Evolutionary conservation across 2,329 filamentous ascomycete species (phyloP), one percentile per base, ranked within the genome.

Genomic region (Aspergillus fijiensis): DNA sequence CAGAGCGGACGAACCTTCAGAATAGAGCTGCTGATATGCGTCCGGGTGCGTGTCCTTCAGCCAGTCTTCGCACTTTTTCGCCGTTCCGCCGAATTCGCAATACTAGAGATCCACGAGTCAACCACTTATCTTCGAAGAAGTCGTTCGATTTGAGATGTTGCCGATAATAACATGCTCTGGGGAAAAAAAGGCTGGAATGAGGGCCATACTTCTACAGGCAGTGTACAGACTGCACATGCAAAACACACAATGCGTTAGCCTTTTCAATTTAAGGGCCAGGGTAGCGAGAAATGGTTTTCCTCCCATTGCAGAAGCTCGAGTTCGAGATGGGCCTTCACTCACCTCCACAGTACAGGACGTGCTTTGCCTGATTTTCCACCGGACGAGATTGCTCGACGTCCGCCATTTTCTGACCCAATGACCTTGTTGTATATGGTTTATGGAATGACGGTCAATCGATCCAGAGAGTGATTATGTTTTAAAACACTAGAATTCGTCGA

Each of bases 41-140:
- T 84, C 82, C 3, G 87, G 85, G 69, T 96, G 84, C 66, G 87
- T 84, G 65, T 88, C 85, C 71, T 91, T 81, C 21, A 99, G 87
- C 95, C 95, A 99, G 76, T 98, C 93, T 77, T 94, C 90, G 81
- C 95, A 99, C 81, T 97, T 99, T 80, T 92, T 96, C 25, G 90
- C 89, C 45, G 93, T 98, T 66, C 93, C 94, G 73, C 95, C 95
- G 78, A 97, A 98, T 80, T 99, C 95, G 82, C 95, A 99, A 81
- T 97, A 99, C 95, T 98, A 80, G 67, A 77, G 60, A 49, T 57
- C 49, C 35, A 29, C 6, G 49, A 57, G 57, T 65, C 49, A 66
- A 52, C 21, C 42, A 45, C 42, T 42, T 31, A 27, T 45, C 4
- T 45, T 45, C 39, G 16, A 45, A 16, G 12, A 29, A 53, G 31